Base-by-base conservation (phyloP, 176 grass and related monocot species). In the Musa beccarii region DNA sequence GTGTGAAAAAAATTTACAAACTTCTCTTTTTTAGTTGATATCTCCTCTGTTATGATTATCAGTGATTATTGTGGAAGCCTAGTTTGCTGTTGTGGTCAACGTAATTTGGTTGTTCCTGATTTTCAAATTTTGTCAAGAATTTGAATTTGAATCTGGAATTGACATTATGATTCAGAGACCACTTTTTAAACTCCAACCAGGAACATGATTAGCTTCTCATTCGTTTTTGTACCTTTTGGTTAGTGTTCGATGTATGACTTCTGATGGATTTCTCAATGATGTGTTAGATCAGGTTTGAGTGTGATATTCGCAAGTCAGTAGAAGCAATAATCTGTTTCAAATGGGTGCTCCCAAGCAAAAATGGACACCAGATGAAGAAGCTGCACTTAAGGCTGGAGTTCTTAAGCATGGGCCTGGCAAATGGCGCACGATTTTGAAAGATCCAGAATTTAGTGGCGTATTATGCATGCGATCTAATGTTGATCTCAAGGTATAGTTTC, bases 291-390 rank as follows among this genome's bases (percentile, higher is more conserved):
- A 69, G 67, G 67, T 69, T 50, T 50, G 51, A 19, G n/a, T 69
- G 49, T 51, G 7, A 50, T n/a, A 69, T 51, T 20, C 9, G 9
- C 3, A 16, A 26, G 10, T 17, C 17, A 25, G 8, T 28, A 74
- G 51, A 15, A 74, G 23, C 71, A 12, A 14, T 55, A 15, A 28
- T 43, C 51, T 59, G 2, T 28, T 65, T 63, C 11, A 25, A 54
- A 96, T 97, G 93, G 93, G 93, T 67, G 93, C 86, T 17, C 93
- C 90, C 13, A 97, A 93, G 84, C 93, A 97, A 88, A 86, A 89
- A 71, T 97, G 93, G 93, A 97, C 90, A 24, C 34, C 81, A 2
- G 93, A 93, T 72, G 93, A 97, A 78, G 90, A 97, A 78, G 80
- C 90, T 28, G 93, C 93, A 54, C 86, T 97, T 72, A 97, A 93